Evolutionary conservation across 2,329 filamentous ascomycete genomes (phyloP).

Genomic region (Microsporum audouinii): DNA sequence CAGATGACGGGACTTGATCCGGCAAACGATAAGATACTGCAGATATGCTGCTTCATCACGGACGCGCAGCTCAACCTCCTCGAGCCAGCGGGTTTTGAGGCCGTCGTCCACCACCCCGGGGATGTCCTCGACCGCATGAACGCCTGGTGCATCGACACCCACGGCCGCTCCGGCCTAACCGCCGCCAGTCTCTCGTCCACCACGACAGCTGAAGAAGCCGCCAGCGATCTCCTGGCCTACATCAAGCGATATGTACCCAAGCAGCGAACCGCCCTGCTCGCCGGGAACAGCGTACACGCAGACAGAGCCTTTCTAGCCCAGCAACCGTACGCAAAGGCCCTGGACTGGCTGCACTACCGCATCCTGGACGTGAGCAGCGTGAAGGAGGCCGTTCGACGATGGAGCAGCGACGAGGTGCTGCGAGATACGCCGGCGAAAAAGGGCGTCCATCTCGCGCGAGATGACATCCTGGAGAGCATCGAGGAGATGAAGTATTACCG

Average conservation of each 20-base stretch:
- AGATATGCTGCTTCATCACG: constrained; percentile 86
- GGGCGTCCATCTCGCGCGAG: constrained; percentile 66
- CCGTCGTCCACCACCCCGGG: constrained; percentile 61
- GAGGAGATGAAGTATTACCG: constrained; percentile 77
- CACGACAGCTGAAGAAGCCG: constrained; percentile 60
- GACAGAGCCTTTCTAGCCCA: constrained; percentile 71
- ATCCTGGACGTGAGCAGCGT: constrained; percentile 85
- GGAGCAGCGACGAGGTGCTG: constrained; percentile 55
- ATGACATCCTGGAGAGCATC: constrained; percentile 93
- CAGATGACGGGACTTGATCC: constrained; percentile 87
- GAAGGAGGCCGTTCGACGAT: constrained; percentile 79
- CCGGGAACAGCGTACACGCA: constrained; percentile 87
- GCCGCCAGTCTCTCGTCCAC: constrained; percentile 61
- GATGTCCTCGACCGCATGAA: constrained; percentile 67
- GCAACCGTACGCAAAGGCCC: constrained; percentile 60
- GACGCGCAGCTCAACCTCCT: constrained; percentile 64
- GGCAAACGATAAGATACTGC: constrained; percentile 71
- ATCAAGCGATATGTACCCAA: constrained; percentile 61
- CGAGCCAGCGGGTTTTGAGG: constrained; percentile 67
- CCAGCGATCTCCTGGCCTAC: constrained; percentile 62
- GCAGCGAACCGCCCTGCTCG: constrained; percentile 57
- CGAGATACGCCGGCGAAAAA: constrained; percentile 58
- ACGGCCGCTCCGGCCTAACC: constrained; percentile 71
- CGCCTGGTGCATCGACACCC: constrained; percentile 76
- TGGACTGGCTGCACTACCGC: constrained; percentile 74